phyloP scores from a whole-genome alignment of 2,329 filamentous ascomycete species.

The Thelonectria blattea region DNA sequence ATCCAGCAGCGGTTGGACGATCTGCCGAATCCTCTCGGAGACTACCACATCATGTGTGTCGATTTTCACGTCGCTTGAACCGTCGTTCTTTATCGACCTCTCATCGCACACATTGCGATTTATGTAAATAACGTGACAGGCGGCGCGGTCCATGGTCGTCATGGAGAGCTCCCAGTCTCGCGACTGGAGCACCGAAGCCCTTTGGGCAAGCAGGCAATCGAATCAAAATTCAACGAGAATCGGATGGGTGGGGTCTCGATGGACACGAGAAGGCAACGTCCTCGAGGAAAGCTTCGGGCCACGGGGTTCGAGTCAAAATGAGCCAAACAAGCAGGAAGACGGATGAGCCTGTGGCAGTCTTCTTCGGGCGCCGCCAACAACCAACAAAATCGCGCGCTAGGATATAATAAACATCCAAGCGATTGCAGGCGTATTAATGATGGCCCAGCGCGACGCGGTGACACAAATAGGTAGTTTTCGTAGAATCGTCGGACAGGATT shows the following conservation, averaged over 20 bases:
- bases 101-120: constrained; percentile 59
- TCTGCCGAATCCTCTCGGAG: constrained; percentile 51
- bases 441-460: constrained; percentile 20
- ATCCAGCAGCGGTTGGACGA: constrained; percentile 57
- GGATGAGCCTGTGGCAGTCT: constrained; percentile 6
- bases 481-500: constrained; percentile 30
- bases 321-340: constrained; percentile 4
- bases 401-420: constrained; percentile 29
- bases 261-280: constrained; percentile 25
- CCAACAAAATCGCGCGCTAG: constrained; percentile 23
- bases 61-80: constrained; percentile 21
- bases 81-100: constrained; percentile 46
- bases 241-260: constrained; percentile 22
- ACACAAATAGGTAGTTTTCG: constrained; percentile 27
- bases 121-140: constrained; percentile 66
- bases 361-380: constrained; percentile 22
- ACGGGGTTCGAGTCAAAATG: background rate
- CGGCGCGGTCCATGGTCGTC: constrained; percentile 63
- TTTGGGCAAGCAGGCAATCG: constrained; percentile 39
- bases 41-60: constrained; percentile 42
- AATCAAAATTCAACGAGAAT: constrained; percentile 27
- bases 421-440: constrained; percentile 16
- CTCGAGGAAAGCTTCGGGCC: constrained; percentile 4
- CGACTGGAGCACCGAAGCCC: constrained; percentile 65
- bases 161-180: constrained; percentile 64